Conservation (phyloP, 192 early-diverging fungal species). For the Podila verticillata region DNA sequence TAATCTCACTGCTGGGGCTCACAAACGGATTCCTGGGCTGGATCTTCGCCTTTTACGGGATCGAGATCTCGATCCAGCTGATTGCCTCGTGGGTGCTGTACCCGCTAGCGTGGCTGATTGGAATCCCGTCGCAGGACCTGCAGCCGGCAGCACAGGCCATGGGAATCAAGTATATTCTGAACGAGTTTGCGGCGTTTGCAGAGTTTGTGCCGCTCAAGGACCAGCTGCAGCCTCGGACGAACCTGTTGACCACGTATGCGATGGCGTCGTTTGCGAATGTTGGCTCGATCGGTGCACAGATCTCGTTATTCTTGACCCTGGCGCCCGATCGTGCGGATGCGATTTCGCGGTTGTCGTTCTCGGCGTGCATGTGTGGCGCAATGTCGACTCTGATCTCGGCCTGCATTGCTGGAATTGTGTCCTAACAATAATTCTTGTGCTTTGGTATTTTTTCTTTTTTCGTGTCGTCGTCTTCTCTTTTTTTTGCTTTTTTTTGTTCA, state of each 20-base stretch:
- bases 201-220: slow-evolving; percentile 50
- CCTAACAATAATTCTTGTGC: slow-evolving; percentile 11
- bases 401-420: slow-evolving; percentile 77
- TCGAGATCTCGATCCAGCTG: slow-evolving; percentile 64
- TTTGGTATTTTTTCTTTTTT: not conserved
- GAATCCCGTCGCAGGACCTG: slow-evolving; percentile 46
- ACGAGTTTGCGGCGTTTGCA: slow-evolving; percentile 88
- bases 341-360: slow-evolving; percentile 73
- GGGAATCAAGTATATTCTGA: slow-evolving; percentile 78
- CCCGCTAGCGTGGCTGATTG: slow-evolving; percentile 64
- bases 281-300: slow-evolving; percentile 81
- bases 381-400: slow-evolving; percentile 81
- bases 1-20: slow-evolving; percentile 74
- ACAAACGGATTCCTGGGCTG: slow-evolving; percentile 75
- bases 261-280: slow-evolving; percentile 90
- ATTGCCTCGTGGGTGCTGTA: slow-evolving; percentile 80
- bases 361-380: slow-evolving; percentile 81
- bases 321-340: slow-evolving; percentile 74
- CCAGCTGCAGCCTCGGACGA: slow-evolving; percentile 55
- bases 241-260: slow-evolving; percentile 74
- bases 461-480: not conserved
- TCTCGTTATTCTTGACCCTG: slow-evolving; percentile 73
- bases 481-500: not conserved
- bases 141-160: slow-evolving; percentile 9
- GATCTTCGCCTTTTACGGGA: slow-evolving; percentile 68